A percentile compares a stretch with the other conserved stretches of the same genome.
Evolutionary conservation across 1,284 basidiomycete genomes (phyloP).

Genomic region (Ganoderma resinaceum): DNA sequence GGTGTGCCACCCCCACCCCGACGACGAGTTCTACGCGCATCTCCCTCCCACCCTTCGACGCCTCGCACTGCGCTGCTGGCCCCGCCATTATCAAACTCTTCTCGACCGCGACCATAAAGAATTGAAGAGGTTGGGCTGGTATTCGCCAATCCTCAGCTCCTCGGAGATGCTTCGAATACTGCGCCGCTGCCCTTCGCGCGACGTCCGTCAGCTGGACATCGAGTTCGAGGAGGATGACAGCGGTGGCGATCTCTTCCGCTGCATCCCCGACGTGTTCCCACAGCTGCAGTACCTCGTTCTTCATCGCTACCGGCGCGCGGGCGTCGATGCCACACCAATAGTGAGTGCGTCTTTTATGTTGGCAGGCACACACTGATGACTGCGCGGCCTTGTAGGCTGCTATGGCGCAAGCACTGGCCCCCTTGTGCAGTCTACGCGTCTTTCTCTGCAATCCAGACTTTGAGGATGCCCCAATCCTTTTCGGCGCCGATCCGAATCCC

Average conservation of each 20-base stretch:
- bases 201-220: background rate
- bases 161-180: conserved; percentile 3
- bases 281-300: background rate
- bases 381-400: background rate
- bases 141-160: background rate
- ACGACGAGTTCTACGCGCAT: conserved; percentile 8
- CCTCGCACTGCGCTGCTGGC: conserved; percentile 9
- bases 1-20: conserved; percentile 9
- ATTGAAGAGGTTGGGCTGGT: background rate
- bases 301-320: background rate
- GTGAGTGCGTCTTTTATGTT: background rate
- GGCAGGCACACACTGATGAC: background rate
- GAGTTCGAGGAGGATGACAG: background rate
- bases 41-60: background rate
- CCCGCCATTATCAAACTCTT: conserved; percentile 7
- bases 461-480: background rate
- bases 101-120: background rate
- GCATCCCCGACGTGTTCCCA: background rate
- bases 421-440: background rate
- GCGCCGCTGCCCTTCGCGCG: background rate
- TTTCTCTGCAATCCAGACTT: background rate
- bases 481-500: background rate
- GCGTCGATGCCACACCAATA: background rate
- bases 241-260: background rate
- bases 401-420: background rate